Evolutionary conservation across 441 rosid species (phyloP).

Genomic region (Pelargonium exstipulatum): DNA sequence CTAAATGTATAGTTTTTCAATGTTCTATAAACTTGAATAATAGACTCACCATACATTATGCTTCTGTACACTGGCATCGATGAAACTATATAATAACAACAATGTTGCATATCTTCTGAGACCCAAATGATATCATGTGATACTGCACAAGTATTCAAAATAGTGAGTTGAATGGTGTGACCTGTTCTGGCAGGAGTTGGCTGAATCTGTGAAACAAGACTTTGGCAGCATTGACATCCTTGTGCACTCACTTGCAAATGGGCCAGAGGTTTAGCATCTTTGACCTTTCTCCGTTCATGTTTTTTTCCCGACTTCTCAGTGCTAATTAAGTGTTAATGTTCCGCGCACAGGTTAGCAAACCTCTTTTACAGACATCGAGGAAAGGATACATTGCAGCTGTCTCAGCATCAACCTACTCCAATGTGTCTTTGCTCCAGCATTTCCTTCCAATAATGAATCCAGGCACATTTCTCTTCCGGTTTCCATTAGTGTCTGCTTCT

Average conservation of each 20-base stretch:
- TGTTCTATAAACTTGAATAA: neutral
- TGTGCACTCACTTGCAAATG: conserved; percentile 95
- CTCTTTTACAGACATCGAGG: conserved; percentile 85
- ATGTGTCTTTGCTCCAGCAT: conserved; percentile 68
- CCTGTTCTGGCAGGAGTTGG: conserved; percentile 54
- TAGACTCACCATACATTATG: too few relatives aligned
- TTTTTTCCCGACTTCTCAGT: neutral
- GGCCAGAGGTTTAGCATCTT: conserved; percentile 66
- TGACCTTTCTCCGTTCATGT: neutral
- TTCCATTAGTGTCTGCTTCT: neutral
- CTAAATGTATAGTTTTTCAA: conserved; percentile 6
- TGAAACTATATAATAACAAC: too few relatives aligned
- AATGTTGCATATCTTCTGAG: too few relatives aligned
- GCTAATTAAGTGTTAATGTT: neutral
- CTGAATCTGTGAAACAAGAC: conserved; percentile 74
- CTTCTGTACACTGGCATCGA: too few relatives aligned
- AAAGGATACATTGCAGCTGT: conserved; percentile 83
- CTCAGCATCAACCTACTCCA: conserved; percentile 89
- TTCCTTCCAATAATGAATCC: conserved; percentile 92
- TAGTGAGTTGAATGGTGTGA: neutral
- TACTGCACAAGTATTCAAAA: neutral
- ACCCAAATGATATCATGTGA: neutral
- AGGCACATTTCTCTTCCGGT: conserved; percentile 33
- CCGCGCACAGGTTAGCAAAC: conserved; percentile 55
- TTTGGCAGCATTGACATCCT: conserved; percentile 88